These are phyloP conservation scores for Lodderomyces beijingensis DNA, from an alignment of 1,139 yeast genomes.

Conservation along the genomic window DNA sequence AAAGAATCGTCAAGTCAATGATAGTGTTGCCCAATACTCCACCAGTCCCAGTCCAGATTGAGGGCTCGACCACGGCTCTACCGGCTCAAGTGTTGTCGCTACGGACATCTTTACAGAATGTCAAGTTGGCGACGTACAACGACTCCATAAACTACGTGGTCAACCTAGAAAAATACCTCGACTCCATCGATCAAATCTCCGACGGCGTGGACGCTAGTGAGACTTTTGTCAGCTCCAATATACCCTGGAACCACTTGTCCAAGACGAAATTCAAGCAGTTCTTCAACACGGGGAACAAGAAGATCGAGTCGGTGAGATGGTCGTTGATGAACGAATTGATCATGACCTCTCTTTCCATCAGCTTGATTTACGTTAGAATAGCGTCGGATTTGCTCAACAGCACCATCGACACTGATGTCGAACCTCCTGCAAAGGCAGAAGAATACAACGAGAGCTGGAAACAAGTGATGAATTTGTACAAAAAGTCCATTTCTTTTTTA, in stretches of 20 bases:
- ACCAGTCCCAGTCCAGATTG: slow-evolving; percentile 18
- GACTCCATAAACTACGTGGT: slow-evolving; percentile 32
- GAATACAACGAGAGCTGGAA: slow-evolving; percentile 31
- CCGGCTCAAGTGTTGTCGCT: slow-evolving; percentile 14
- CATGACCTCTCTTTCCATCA: slow-evolving; percentile 19
- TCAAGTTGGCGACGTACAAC: slow-evolving; percentile 18
- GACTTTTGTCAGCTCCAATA: slow-evolving; percentile 6
- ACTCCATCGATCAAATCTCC: slow-evolving; percentile 16
- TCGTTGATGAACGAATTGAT: slow-evolving; percentile 28
- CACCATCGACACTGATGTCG: slow-evolving; percentile 23
- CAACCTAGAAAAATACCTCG: slow-evolving; percentile 31
- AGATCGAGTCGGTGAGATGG: slow-evolving; percentile 19
- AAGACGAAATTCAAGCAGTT: slow-evolving; percentile 2
- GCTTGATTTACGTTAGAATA: slow-evolving; percentile 29
- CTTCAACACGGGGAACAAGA: slow-evolving; percentile 4
- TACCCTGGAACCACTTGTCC: slow-evolving; percentile 17
- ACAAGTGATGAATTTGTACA: slow-evolving; percentile 30
- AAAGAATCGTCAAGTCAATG: no score
- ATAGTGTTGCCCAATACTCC: slow-evolving; percentile 32
- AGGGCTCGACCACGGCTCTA: slow-evolving; percentile 9
- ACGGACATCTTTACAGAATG: slow-evolving; percentile 17
- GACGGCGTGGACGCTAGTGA: not conserved
- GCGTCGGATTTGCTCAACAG: slow-evolving; percentile 38
- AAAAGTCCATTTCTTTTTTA: slow-evolving; percentile 26
- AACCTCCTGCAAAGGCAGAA: slow-evolving; percentile 8